Evolutionary conservation across 2,329 filamentous ascomycete genomes (phyloP), one percentile per base, ranked within the genome.

Genomic region (Aspergillus sp.): DNA sequence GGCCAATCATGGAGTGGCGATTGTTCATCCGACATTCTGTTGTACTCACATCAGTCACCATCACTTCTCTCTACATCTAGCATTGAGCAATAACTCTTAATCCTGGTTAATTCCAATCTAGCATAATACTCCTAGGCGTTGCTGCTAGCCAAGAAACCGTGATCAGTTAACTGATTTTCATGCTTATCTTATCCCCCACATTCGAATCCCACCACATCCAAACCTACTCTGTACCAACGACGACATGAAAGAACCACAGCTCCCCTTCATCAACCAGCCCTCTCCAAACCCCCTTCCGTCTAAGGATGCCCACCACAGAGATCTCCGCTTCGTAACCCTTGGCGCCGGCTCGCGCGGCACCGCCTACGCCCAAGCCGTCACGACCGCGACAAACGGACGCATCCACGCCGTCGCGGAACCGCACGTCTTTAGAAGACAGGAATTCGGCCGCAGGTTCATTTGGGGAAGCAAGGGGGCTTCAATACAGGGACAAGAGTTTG

Each of bases 341-440:
- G 89, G 89, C 19, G 88, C 87, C 5, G 88, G 89, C 32, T 87
- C 85, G 42, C 82, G 89, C 33, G 89, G 89, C 9, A 76, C 78
- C 44, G 78, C 81, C 29, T 94, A 94, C 63, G 86, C 84, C 30
- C 73, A 75, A 49, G 83, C 83, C 44, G 81, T 88, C 6, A 66
- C 71, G n/a, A 72, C 75, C 10, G 80, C 79, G 12, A 83, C 79
- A 49, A 78, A 81, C 53, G 87, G 84, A 4, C 63, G 83, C 30
- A 79, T 97, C 49, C 79, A 78, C 26, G 86, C 86, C 28, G 80
- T 98, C 10, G 88, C 86, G 26, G 93, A 97, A 57, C 88, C 90
- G 0, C 74, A 88, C 54, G 64, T 75, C 9, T 93, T 83, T 69
- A 94, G 94, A 68, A 81, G 91, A 4, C 70, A 76, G 38, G 74